These are phyloP conservation scores for Tolypocladium sp. DNA, from an alignment of 2,329 filamentous ascomycete genomes.

Conservation along the genomic window DNA sequence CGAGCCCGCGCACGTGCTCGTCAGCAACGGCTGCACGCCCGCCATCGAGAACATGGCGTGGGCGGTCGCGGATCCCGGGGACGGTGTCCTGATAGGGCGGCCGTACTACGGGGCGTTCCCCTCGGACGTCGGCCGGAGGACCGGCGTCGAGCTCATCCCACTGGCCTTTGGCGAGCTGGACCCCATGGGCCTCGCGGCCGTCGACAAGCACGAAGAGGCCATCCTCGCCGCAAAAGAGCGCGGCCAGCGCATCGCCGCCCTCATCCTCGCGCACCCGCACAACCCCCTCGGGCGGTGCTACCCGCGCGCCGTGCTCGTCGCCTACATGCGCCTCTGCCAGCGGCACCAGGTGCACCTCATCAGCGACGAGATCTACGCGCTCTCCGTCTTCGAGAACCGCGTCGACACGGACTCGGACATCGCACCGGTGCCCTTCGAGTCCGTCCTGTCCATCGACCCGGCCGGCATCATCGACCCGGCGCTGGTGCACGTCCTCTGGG, in stretches of 20 bases:
- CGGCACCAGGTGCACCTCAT: slow-evolving; percentile 42
- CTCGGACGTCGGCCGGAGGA: slow-evolving; percentile 32
- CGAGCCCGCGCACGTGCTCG: slow-evolving; percentile 21
- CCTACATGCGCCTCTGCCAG: slow-evolving; percentile 36
- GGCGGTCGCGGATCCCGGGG: slow-evolving; percentile 28
- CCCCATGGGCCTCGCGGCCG: slow-evolving; percentile 29
- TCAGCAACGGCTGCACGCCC: slow-evolving; percentile 30
- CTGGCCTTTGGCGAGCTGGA: slow-evolving; percentile 34
- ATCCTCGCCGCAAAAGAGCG: slow-evolving; percentile 25
- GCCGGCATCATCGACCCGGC: slow-evolving; percentile 34
- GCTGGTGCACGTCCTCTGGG: slow-evolving; percentile 42
- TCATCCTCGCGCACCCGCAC: slow-evolving; percentile 43
- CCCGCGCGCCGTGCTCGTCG: slow-evolving; percentile 25
- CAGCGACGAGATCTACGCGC: slow-evolving; percentile 39
- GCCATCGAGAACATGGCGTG: slow-evolving; percentile 31
- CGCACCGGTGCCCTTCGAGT: slow-evolving; percentile 29
- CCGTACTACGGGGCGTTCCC: slow-evolving; percentile 40
- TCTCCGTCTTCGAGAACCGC: slow-evolving; percentile 38
- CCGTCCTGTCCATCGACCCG: slow-evolving; percentile 32
- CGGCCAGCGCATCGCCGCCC: slow-evolving; percentile 31
- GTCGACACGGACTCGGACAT: slow-evolving; percentile 13
- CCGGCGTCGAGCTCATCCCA: slow-evolving; percentile 29
- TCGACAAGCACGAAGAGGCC: slow-evolving; percentile 33
- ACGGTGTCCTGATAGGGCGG: slow-evolving; percentile 29
- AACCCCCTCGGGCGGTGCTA: slow-evolving; percentile 43